Evolutionary conservation across 2,329 filamentous ascomycete genomes (phyloP), one percentile per base, ranked within the genome.

Genomic region (Aspergillus tubingensis): DNA sequence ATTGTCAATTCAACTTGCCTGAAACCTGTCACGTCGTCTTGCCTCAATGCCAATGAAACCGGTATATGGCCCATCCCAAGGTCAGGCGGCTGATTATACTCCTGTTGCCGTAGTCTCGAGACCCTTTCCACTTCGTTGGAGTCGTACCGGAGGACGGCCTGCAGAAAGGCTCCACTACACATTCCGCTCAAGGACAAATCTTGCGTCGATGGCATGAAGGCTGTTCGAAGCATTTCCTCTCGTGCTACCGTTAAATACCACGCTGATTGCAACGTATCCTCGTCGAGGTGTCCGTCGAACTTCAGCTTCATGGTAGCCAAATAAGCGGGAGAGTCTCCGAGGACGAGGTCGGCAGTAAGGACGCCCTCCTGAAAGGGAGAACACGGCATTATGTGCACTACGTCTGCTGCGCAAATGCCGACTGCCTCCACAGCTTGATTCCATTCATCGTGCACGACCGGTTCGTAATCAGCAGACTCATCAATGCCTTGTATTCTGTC

Each of bases 151-250:
- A 59, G 52, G 6, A 59, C 47, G 5, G 44, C 57, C 41, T 59
- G 57, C 41, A 59, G 13, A 38, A 59, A 55, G n/a, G 51, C 21
- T 36, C 38, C 51, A 15, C 52, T 25, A 11, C 44, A 50, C 5
- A 50, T 51, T 6, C 51, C 51, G 6, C 39, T 21, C 5, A n/a
- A 5, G 1, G 17, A 4, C 13, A 23, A 5, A 5, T 13, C 3
- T 17, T 27, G 19, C 1, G 53, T 38, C 5, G 30, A 38, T 5
- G 51, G 57, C 5, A 55, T 13, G 17, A 59, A 59, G 15, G 17
- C 36, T 11, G 57, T 59, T n/a, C 57, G 57, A n/a, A 59, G 57
- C 57, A 59, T 55, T 6, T 55, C 44, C 43, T 59, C 52, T 15
- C n/a, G 19, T 15, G 39, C 23, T 13, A 59, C 51, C 1, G 44